Evolutionary conservation across 371 early-diverging fungal species (phyloP), one percentile per base, ranked within the genome.

Genomic region (Mortierella sp.): DNA sequence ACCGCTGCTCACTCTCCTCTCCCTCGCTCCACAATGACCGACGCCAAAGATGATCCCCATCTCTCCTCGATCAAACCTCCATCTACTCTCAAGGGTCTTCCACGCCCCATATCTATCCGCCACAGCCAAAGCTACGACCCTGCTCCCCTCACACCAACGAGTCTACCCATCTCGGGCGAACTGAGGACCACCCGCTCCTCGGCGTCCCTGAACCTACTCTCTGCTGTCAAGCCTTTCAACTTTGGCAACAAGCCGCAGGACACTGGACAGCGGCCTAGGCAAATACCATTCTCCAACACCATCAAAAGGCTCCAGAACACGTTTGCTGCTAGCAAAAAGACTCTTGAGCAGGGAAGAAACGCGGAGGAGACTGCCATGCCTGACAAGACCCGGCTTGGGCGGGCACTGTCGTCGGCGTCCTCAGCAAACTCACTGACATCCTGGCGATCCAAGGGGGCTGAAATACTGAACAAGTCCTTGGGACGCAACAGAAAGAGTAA

Each of bases 401-500:
- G 58, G 46, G 31, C 29, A 31, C 49, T 57, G 14, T 68, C 74
- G n/a, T 57, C 64, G 2, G 50, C 70, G 16, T 64, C 68, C 7
- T 65, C 77, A 4, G 65, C 77, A 13, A 64, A 53, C 49, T 76
- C 77, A 9, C 21, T 69, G 17, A 62, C 62, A 14, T 76, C 77
- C 0, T 76, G 77, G 77, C 49, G 52, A 41, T 54, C 65, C 39
- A 76, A 65, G 47, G 77, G 77, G 6, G 77, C 70, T 16, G 77
- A 69, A 55, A 69, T 76, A 40, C 40, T 76, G 22, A 61, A 69
- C 43, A 76, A 65, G 57, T 48, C 70, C 13, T 61, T 52, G 62
- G 69, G 70, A 22, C 65, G 70, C 7, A 49, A 57, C 40, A 60
- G 70, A 54, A 76, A 76, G 61, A 69, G 77, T 76, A 69, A 46